A percentile compares a stretch with the other conserved stretches of the same genome.
Conservation (phyloP, 768 basidiomycete genomes). For the Dacryopinax spathularia region DNA sequence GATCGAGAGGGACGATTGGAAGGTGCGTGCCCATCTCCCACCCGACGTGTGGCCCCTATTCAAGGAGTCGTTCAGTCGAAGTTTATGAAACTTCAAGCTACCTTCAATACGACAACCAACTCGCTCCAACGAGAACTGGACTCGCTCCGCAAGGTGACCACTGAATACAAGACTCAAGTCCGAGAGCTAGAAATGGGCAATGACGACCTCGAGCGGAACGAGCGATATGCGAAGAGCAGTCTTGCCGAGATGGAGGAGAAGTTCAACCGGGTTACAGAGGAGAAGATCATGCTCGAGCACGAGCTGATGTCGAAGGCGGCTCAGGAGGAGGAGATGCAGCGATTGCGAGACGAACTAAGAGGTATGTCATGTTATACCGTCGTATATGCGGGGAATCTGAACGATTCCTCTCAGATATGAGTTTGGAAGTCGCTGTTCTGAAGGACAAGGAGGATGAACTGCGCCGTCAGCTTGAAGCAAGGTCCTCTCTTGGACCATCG, state of each 20-base stretch:
- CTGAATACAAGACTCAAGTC: slow-evolving; percentile 54
- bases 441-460: slow-evolving; percentile 49
- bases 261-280: slow-evolving; percentile 82
- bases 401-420: slow-evolving; percentile 46
- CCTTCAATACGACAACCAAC: slow-evolving; percentile 76
- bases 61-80: slow-evolving; percentile 37
- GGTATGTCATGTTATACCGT: slow-evolving; percentile 34
- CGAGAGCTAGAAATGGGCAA: slow-evolving; percentile 94
- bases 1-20: slow-evolving; percentile 78
- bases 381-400: slow-evolving; percentile 9
- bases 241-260: slow-evolving; percentile 74
- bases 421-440: slow-evolving; percentile 68
- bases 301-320: slow-evolving; percentile 83
- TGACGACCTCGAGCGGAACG: slow-evolving; percentile 90
- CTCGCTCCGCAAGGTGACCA: slow-evolving; percentile 58
- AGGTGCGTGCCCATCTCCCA: slow-evolving; percentile 38
- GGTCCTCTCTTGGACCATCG: slow-evolving; percentile 17
- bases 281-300: slow-evolving; percentile 93
- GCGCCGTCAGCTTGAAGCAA: slow-evolving; percentile 16
- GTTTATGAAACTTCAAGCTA: slow-evolving; percentile 78
- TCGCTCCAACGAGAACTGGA: slow-evolving; percentile 89
- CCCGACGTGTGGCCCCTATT: slow-evolving; percentile 4
- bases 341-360: slow-evolving; percentile 83
- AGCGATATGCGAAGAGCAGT: slow-evolving; percentile 52
- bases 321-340: slow-evolving; percentile 79